Conservation (phyloP, 352 stramenopile genomes). For the Pythium chondricola region DNA sequence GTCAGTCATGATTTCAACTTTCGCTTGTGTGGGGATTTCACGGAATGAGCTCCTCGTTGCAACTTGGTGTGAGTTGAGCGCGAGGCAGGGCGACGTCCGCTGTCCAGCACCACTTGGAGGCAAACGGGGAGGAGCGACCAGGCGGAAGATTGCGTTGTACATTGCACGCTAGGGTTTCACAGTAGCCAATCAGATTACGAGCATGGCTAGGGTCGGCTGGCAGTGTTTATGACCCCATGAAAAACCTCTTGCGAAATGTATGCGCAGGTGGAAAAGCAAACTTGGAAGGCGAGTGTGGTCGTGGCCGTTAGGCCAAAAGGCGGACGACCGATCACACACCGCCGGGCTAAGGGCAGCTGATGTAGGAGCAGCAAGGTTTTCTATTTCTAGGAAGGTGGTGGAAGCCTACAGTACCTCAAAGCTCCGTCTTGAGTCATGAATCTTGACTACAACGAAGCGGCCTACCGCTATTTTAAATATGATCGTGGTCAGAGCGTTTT, state of each 20-base stretch:
- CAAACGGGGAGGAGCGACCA: constrained; percentile 14
- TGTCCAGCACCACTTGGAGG: too few relatives aligned
- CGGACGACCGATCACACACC: constrained; percentile 2
- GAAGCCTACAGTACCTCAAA: too few relatives aligned
- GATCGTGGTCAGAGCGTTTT: too few relatives aligned
- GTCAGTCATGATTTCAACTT: constrained; percentile 11
- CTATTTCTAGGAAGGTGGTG: too few relatives aligned
- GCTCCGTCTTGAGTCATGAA: too few relatives aligned
- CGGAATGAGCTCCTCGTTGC: neutral
- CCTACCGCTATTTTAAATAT: too few relatives aligned
- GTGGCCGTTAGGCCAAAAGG: neutral
- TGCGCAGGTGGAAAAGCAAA: too few relatives aligned
- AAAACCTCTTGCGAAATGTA: constrained; percentile 14
- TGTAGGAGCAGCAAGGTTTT: too few relatives aligned
- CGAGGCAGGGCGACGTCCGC: too few relatives aligned
- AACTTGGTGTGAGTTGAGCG: neutral
- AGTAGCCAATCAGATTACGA: too few relatives aligned
- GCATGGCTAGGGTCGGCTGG: constrained; percentile 9
- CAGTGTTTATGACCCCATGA: constrained; percentile 13
- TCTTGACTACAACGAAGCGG: too few relatives aligned
- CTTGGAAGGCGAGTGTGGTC: neutral
- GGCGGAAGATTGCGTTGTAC: constrained; percentile 15
- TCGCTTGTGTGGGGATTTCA: neutral
- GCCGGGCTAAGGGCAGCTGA: too few relatives aligned
- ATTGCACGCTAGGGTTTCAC: constrained; percentile 1